Evolutionary conservation across 2,329 filamentous ascomycete genomes (phyloP), one percentile per base, ranked within the genome.

Genomic region (Dactylellina leptospora): DNA sequence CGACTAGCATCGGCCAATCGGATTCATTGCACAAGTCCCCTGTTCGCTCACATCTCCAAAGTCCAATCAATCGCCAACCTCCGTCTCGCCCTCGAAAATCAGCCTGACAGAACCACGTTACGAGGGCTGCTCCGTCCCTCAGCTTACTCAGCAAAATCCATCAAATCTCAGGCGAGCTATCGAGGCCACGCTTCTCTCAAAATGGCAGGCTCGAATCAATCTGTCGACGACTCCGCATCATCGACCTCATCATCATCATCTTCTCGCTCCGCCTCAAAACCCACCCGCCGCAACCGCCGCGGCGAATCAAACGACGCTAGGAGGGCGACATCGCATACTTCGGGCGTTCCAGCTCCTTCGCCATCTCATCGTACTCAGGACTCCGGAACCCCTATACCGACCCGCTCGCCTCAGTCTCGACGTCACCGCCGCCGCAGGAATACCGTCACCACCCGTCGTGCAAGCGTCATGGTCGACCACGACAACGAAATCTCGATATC

Each of bases 401-500:
- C 50, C 30, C 55, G 56, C 18, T 62, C 64, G 50, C 64, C 64
- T 1, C 51, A 63, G 13, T 56, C 56, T n/a, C 64, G 50, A 25
- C 51, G 66, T 4, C 59, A 25, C 3, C 58, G 66, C 6, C 58
- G 51, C 3, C 66, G 58, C 27, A 58, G 66, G 30, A 71, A 71
- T n/a, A 71, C 58, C 9, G 9, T 59, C 6, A 54, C 40, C 18
- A 48, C 51, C 20, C 58, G 66, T 4, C 60, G 66, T 25, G 66
- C 66, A 8, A 71, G 66, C 66, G 58, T 63, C 44, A 71, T 71
- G 66, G 58, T 71, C 8, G 66, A 71, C 38, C 42, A 63, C 28
- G 66, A 71, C 33, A 63, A 71, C 20, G 66, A 59, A 28, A 53
- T 71, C 22, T 53, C 58, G 8, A 53, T 59, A 40, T 53, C 58